Base-by-base conservation (phyloP, 768 basidiomycete species). In the Fibroporia radiculosa region DNA sequence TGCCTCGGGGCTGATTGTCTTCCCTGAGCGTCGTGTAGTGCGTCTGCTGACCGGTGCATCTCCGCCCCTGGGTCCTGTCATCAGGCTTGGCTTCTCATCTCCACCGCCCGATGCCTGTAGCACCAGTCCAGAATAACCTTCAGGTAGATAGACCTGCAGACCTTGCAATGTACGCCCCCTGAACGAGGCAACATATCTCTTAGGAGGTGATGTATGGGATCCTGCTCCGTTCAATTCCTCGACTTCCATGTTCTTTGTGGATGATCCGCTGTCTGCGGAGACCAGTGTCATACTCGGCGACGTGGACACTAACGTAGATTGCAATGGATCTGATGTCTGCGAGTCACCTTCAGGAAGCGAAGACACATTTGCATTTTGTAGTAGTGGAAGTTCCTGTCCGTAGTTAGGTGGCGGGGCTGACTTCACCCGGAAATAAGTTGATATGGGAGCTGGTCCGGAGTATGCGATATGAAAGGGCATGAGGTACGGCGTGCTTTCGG, bases 401-500 rank as follows among this genome's bases (percentile, higher is more conserved):
- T 44, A 53, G 19, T 49, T 37, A 10, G 57, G 48, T 16, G 56
- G 27, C 3, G 60, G 59, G n/a, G 56, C 57, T 3, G 67, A 60
- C 43, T 71, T 72, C 42, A 81, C 68, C 35, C 72, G 73, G 60
- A 91, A 80, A 60, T 81, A 92, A 4, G 82, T 81, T 3, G 82
- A 82, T 14, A 91, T 67, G 4, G 81, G 78, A 1, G 88, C 87
- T 16, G 73, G 71, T 0, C 89, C 89, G 8, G 72, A 68, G 61
- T 88, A 78, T 11, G 70, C 63, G 37, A 91, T 79, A 53, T 83
- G 78, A 50, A 93, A 92, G 4, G 89, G 89, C 84, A 93, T 88
- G 24, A 93, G 71, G 56, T 80, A 72, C 1, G 84, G 86, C 2
- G 64, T 67, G 37, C 75, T 78, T 58, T 51, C 46, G n/a, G 65